Percentiles rank a stretch among this genome's conserved stretches.
Evolutionary conservation across 2,329 filamentous ascomycete species (phyloP).

Genomic region (Chaetomium sp.): DNA sequence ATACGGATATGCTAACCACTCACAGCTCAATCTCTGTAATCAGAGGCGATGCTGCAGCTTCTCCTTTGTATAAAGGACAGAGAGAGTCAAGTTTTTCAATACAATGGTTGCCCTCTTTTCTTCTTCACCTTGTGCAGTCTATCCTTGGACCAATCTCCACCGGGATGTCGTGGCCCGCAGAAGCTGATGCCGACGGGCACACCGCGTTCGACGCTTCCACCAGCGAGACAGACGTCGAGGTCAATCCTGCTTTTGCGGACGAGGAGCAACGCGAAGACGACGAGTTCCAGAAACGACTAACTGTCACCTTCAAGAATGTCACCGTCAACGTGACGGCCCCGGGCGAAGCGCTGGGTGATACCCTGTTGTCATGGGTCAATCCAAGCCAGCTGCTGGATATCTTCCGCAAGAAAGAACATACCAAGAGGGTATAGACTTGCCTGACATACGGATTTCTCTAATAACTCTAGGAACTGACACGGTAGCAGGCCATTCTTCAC

Average conservation of each 20-base stretch:
- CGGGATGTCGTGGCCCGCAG: slow-evolving; percentile 7
- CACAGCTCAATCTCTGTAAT: no score
- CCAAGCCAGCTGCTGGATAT: neutral
- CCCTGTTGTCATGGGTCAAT: slow-evolving; percentile 4
- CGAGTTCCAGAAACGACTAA: slow-evolving; percentile 5
- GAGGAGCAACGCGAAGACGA: neutral
- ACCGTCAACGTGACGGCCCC: slow-evolving; percentile 13
- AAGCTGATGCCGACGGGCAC: slow-evolving; percentile 2
- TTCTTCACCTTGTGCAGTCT: neutral
- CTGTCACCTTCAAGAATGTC: slow-evolving; percentile 13
- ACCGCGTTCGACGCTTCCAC: slow-evolving; percentile 1
- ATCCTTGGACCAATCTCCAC: neutral
- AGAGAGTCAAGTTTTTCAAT: neutral
- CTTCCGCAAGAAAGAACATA: neutral
- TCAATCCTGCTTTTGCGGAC: neutral
- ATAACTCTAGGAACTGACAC: neutral
- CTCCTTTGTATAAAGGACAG: neutral
- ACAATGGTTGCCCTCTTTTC: neutral
- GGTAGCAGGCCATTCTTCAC: slow-evolving; percentile 7
- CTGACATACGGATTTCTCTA: neutral
- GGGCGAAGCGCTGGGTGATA: slow-evolving; percentile 8
- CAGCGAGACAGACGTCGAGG: slow-evolving; percentile 17
- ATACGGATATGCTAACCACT: neutral
- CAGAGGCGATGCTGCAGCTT: neutral
- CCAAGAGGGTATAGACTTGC: slow-evolving; percentile 3